Evolutionary conservation across 345 rosid genomes (phyloP), one percentile per base, ranked within the genome.

Genomic region (Acer negundo): DNA sequence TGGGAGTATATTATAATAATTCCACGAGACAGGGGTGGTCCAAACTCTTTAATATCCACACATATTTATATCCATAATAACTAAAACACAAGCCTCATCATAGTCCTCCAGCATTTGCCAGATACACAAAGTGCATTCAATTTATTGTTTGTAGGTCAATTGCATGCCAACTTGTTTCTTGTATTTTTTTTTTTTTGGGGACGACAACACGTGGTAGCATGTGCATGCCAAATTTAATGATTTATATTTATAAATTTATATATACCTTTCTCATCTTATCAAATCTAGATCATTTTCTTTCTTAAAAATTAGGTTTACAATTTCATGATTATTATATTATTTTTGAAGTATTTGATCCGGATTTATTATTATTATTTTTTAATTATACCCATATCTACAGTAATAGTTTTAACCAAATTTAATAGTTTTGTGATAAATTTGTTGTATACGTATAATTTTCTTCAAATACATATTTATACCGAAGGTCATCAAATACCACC

Each of bases 141-240:
- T 28, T 77, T 24, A 76, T 40, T 77, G 68, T 28, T 44, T 13
- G 51, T 62, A 5, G 42, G 63, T 35, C 75, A 8, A 19, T 20
- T 35, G 38, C 62, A 12, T 12, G 59, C 68, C 75, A 7, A 51
- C 53, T 77, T 49, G 51, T 40, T 40, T 28, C 74, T 16, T 19
- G 17, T 6, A 69, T 24, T 6, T 69, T 23, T 69, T 22, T 42
- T 10, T 20, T 22, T 40, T 10, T n/a, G 5, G 22, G 79, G 28
- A 65, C 9, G 46, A 70, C 44, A 65, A 38, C 77, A 78, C 49
- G 62, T 78, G 77, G 49, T 20, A 35, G 42, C 80, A 72, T 42
- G 80, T 72, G 72, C 67, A 24, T n/a, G 22, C 7, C 22, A 56
- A 56, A 56, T 17, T 4, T n/a, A 16, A 55, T 55, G 19, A 46